These are phyloP conservation scores for Trametes meyenii DNA, from an alignment of 768 basidiomycete genomes.

Conservation along the genomic window DNA sequence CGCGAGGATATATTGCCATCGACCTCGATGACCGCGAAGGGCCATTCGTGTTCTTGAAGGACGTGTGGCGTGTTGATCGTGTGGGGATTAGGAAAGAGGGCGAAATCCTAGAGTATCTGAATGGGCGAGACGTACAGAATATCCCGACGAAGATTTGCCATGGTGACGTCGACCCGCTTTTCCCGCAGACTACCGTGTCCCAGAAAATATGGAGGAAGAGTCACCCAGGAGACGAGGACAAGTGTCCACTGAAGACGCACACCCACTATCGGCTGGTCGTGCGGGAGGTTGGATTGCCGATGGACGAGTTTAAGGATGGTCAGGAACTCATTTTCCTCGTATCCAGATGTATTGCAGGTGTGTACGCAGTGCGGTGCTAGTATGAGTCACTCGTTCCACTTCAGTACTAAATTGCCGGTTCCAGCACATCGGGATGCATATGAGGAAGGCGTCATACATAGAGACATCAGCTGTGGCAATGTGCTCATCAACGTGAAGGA, in stretches of 20 bases:
- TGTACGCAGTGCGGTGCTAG: background rate
- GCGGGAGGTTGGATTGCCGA: background rate
- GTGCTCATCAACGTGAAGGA: background rate
- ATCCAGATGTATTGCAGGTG: background rate
- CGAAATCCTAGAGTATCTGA: background rate
- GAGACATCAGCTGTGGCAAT: conserved; percentile 8
- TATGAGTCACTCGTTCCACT: fast-evolving
- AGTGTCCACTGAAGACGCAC: conserved; percentile 9
- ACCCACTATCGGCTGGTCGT: conserved; percentile 13
- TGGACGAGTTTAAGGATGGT: background rate
- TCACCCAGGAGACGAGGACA: conserved; percentile 20
- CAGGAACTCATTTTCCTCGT: background rate
- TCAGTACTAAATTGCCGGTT: background rate
- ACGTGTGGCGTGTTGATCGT: conserved; percentile 1
- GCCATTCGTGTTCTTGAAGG: conserved; percentile 7
- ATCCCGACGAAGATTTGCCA: background rate
- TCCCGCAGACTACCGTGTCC: background rate
- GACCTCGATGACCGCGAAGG: background rate
- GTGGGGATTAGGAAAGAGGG: background rate
- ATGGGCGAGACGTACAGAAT: background rate
- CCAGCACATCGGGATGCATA: conserved; percentile 3
- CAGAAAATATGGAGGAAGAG: background rate
- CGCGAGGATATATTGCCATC: conserved; percentile 3
- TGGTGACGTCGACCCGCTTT: conserved; percentile 1
- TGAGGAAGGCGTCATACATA: background rate